Evolutionary conservation across 495 filamentous ascomycete genomes (phyloP).

Genomic region (Astrothelium macrocarpum): DNA sequence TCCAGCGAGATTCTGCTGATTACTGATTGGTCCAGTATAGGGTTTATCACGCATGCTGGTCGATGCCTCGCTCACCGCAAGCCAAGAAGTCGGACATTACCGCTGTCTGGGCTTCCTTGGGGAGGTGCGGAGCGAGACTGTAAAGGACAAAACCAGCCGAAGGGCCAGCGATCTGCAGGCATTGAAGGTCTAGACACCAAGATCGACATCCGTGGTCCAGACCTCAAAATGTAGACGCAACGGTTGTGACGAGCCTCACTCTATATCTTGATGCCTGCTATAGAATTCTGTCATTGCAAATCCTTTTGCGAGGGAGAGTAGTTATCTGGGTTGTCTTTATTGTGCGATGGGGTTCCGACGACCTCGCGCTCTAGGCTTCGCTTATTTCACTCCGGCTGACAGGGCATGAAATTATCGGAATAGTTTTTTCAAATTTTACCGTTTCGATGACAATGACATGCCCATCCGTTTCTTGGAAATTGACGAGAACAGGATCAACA

Average conservation of each 20-base stretch:
- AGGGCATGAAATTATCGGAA: neutral
- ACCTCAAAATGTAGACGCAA: neutral
- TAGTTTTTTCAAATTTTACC: too few species aligned
- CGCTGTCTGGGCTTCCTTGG: neutral
- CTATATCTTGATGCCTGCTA: too few species aligned
- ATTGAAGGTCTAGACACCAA: neutral
- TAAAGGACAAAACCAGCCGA: neutral
- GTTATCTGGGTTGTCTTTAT: neutral
- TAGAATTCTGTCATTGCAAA: too few species aligned
- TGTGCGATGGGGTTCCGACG: neutral
- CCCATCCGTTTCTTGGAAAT: too few species aligned
- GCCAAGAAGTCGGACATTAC: neutral
- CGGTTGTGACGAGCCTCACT: neutral
- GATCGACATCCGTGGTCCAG: neutral
- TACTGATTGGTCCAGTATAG: too few species aligned
- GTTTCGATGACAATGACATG: too few species aligned
- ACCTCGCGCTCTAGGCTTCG: neutral
- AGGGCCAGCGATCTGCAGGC: neutral
- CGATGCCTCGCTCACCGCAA: too few species aligned
- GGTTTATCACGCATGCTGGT: too few species aligned
- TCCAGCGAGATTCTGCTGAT: too few species aligned
- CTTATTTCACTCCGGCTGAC: neutral
- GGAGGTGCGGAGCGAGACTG: too few species aligned
- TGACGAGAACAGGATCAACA: too few species aligned
- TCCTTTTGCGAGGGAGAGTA: neutral